Conservation (phyloP, 805 yeast genomes). For the Crinitomyces ghanaensis region DNA sequence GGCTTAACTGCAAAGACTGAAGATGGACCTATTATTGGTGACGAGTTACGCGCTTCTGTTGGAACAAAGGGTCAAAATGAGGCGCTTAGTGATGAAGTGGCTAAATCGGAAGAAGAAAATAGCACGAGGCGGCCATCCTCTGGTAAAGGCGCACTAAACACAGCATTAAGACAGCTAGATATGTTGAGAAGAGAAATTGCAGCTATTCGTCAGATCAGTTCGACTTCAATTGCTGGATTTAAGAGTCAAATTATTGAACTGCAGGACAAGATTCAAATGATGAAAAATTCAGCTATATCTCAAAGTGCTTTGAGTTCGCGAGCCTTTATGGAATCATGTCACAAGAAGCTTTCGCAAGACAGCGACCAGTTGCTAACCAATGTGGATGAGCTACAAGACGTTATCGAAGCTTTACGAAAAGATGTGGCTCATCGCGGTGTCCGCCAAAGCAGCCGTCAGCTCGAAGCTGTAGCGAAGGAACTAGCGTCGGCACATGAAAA, state of each 20-base stretch:
- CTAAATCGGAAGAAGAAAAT: too few relatives aligned
- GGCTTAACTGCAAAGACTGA: too few relatives aligned
- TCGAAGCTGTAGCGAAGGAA: conserved; percentile 55
- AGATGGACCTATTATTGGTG: too few relatives aligned
- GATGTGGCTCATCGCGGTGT: conserved; percentile 91
- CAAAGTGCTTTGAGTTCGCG: conserved; percentile 22
- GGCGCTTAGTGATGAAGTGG: too few relatives aligned
- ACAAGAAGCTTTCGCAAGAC: conserved; percentile 58
- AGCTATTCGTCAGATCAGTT: conserved; percentile 16
- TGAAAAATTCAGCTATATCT: conserved; percentile 8
- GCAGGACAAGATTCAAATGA: conserved; percentile 9
- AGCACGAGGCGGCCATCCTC: too few relatives aligned
- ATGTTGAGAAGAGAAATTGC: conserved; percentile 17
- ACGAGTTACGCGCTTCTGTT: too few relatives aligned
- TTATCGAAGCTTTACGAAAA: conserved; percentile 76
- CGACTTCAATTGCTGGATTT: conserved; percentile 11
- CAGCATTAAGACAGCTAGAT: conserved; percentile 10
- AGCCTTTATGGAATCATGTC: conserved; percentile 66
- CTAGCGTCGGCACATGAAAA: conserved; percentile 44
- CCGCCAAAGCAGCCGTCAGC: conserved; percentile 62
- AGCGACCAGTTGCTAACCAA: conserved; percentile 63
- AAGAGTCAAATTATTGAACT: conserved; percentile 9
- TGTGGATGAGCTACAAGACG: conserved; percentile 86
- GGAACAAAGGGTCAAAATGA: too few relatives aligned
- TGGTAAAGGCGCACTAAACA: too few relatives aligned